Conservation (phyloP, 345 rosid genomes). For the Aquilaria sinensis region DNA sequence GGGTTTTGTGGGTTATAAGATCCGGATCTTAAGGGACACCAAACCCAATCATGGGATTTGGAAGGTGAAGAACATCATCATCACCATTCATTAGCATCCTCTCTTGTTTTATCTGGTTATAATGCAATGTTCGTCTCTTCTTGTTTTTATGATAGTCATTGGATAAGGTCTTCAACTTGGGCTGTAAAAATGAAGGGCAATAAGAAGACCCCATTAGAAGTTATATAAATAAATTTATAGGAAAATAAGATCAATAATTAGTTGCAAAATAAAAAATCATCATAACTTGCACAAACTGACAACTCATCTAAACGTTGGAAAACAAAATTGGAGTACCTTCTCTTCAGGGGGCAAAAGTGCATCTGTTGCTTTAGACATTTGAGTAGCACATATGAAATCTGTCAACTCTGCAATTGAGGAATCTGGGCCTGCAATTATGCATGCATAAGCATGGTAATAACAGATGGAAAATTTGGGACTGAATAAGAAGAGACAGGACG, state of each 20-base stretch:
- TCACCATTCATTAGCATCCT: constrained; percentile 23
- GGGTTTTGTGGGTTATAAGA: constrained; percentile 26
- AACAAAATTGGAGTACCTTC: constrained; percentile 33
- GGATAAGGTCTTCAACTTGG: constrained; percentile 17
- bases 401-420: constrained; percentile 54
- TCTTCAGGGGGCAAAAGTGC: constrained; percentile 45
- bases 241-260: neutral
- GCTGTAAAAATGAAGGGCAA: constrained; percentile 24
- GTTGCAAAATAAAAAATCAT: constrained; percentile 1
- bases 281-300: neutral
- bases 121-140: constrained; percentile 38
- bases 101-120: constrained; percentile 21
- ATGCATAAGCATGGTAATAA: constrained; percentile 1
- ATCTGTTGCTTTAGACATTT: constrained; percentile 54
- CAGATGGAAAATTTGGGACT: neutral
- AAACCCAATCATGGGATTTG: constrained; percentile 87
- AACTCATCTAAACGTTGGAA: neutral
- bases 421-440: constrained; percentile 44
- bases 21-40: constrained; percentile 58
- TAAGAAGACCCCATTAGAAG: neutral
- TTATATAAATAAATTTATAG: neutral
- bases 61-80: constrained; percentile 55
- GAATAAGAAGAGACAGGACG: constrained; percentile 4
- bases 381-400: constrained; percentile 83
- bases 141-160: constrained; percentile 26